Percentiles rank a stretch among this genome's conserved stretches.
These are phyloP conservation scores for Picochlorum costavermella DNA, from an alignment of 139 green algal species.

Conservation along the genomic window DNA sequence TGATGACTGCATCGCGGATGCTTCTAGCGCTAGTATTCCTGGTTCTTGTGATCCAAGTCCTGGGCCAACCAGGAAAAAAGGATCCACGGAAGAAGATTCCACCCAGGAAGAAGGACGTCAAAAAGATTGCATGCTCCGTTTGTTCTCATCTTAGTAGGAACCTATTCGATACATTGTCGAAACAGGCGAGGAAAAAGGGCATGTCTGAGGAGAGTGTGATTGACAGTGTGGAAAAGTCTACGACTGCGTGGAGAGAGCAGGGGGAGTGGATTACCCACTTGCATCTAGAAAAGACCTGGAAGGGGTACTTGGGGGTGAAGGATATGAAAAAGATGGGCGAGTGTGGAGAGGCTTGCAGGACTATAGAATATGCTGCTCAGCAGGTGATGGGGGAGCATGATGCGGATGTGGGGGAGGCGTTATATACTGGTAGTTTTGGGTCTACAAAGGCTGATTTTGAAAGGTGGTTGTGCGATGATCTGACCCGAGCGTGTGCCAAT, in stretches of 20 bases:
- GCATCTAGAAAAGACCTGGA: constrained; percentile 52
- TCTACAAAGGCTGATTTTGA: constrained; percentile 30
- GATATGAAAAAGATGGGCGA: constrained; percentile 31
- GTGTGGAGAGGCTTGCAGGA: constrained; percentile 65
- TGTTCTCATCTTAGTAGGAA: constrained; percentile 41
- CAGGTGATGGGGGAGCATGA: constrained; percentile 56
- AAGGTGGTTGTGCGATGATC: constrained; percentile 65
- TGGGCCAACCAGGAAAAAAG: neutral
- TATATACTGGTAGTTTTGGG: constrained; percentile 28
- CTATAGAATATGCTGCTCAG: constrained; percentile 56
- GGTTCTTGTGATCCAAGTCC: neutral
- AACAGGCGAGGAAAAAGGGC: too few relatives aligned
- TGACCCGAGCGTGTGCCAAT: constrained; percentile 39
- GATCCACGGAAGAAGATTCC: constrained; percentile 3
- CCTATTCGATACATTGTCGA: constrained; percentile 19
- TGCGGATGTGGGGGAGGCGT: constrained; percentile 50
- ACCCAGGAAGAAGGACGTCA: constrained; percentile 16
- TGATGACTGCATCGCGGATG: neutral
- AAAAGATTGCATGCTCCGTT: constrained; percentile 38
- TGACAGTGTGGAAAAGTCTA: constrained; percentile 62
- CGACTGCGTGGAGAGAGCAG: constrained; percentile 44
- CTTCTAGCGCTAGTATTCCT: neutral
- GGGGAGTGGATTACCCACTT: constrained; percentile 69
- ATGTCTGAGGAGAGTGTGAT: constrained; percentile 34
- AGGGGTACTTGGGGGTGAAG: constrained; percentile 26